phyloP scores from a whole-genome alignment of 805 yeast genomes.

The Blastobotrys chiropterorum region DNA sequence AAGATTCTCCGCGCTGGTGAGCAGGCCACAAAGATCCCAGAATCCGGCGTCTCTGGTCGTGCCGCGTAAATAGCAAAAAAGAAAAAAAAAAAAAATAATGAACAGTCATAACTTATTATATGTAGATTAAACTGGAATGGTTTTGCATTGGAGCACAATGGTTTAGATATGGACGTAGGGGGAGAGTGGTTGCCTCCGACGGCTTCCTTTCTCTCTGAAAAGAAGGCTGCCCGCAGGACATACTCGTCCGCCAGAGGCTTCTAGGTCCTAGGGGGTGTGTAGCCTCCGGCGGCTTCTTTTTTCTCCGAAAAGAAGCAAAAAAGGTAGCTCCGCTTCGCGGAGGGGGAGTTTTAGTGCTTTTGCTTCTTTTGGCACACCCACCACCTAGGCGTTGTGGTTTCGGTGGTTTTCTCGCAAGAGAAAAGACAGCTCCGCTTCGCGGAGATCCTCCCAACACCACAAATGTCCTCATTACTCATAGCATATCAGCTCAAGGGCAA shows the following conservation, averaged over 20 bases:
- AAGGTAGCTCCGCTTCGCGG: too few relatives aligned
- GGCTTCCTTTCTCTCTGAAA: too few relatives aligned
- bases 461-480: constrained; percentile 7
- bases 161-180: too few relatives aligned
- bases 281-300: not conserved
- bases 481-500: constrained; percentile 33
- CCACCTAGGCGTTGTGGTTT: too few relatives aligned
- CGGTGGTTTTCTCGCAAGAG: too few relatives aligned
- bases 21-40: constrained; percentile 45
- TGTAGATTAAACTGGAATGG: not conserved
- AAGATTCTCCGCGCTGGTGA: constrained; percentile 54
- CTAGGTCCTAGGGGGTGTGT: not conserved
- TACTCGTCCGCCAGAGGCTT: too few relatives aligned
- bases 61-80: constrained; percentile 39
- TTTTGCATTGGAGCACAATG: not conserved
- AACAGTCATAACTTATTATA: not conserved
- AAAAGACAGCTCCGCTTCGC: not conserved
- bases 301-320: not conserved
- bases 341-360: not conserved
- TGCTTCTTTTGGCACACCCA: not conserved
- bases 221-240: too few relatives aligned
- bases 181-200: too few relatives aligned
- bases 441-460: not conserved
- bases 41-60: constrained; percentile 48
- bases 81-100: too few relatives aligned